These are phyloP conservation scores for Ceratocystis destructans DNA, from an alignment of 2,329 filamentous ascomycete genomes.

Conservation along the genomic window DNA sequence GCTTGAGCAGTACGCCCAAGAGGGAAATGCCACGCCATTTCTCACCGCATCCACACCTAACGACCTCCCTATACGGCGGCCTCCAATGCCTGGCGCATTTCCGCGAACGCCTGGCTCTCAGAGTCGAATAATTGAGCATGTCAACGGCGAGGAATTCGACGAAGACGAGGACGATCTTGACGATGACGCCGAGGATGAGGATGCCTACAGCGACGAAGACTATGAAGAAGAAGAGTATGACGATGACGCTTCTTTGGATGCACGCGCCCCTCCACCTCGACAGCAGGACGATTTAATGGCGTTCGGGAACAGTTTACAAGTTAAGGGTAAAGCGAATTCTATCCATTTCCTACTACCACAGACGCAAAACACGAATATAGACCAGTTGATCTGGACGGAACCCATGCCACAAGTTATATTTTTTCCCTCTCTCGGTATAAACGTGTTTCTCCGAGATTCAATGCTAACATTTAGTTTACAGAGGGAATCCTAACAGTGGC, in stretches of 20 bases:
- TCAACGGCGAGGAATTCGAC: constrained; percentile 36
- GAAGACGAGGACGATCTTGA: constrained; percentile 43
- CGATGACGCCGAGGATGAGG: constrained; percentile 37
- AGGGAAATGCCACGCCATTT: constrained; percentile 16
- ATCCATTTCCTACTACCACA: too few species aligned
- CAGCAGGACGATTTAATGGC: constrained; percentile 74
- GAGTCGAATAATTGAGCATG: constrained; percentile 58
- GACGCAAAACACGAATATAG: too few species aligned
- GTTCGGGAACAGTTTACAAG: constrained; percentile 92
- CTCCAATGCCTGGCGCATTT: constrained; percentile 44
- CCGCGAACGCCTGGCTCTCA: constrained; percentile 56
- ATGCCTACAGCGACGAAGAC: constrained; percentile 33
- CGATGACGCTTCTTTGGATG: constrained; percentile 51
- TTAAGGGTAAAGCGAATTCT: constrained; percentile 50
- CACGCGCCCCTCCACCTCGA: constrained; percentile 39
- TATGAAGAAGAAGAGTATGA: constrained; percentile 40
- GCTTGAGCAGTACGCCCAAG: constrained; percentile 87
- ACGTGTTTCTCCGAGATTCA: constrained; percentile 19
- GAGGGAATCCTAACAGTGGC: constrained; percentile 90
- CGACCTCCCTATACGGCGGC: constrained; percentile 47
- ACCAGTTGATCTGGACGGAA: neutral
- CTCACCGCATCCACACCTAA: constrained; percentile 31
- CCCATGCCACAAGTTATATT: neutral
- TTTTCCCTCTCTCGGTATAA: neutral
- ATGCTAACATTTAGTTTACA: constrained; percentile 29